Conservation (phyloP, 352 stramenopile species). For the Globisporangium lucens region DNA sequence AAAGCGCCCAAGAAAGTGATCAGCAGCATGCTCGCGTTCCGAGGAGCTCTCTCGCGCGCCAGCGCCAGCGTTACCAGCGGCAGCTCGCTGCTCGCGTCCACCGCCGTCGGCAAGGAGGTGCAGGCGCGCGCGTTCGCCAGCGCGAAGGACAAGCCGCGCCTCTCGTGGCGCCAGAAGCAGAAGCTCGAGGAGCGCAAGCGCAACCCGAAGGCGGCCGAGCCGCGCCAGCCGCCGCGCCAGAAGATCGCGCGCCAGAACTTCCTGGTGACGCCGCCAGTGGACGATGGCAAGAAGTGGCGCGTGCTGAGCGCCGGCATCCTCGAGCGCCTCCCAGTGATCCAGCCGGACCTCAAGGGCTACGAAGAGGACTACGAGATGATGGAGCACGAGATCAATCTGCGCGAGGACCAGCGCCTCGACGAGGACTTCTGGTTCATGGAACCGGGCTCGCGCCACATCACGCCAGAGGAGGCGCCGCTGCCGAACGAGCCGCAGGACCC, state of each 20-base stretch:
- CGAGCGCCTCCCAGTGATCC: slow-evolving; percentile 70
- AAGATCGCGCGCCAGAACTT: slow-evolving; percentile 59
- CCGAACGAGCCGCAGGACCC: slow-evolving; percentile 57
- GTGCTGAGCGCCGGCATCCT: slow-evolving; percentile 69
- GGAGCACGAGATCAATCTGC: slow-evolving; percentile 73
- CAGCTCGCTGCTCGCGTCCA: slow-evolving; percentile 6
- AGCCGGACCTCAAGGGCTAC: slow-evolving; percentile 73
- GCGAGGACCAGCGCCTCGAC: slow-evolving; percentile 72
- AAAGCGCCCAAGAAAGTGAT: slow-evolving; percentile 2
- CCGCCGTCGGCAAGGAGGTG: slow-evolving; percentile 18
- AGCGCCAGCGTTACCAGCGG: not conserved
- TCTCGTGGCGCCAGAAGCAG: slow-evolving; percentile 73
- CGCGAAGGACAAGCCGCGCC: slow-evolving; percentile 32
- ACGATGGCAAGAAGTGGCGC: slow-evolving; percentile 84
- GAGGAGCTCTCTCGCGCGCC: slow-evolving; percentile 28
- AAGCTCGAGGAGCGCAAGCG: slow-evolving; percentile 47
- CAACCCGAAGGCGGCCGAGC: slow-evolving; percentile 30
- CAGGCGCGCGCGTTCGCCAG: slow-evolving; percentile 47
- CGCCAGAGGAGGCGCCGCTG: slow-evolving; percentile 67
- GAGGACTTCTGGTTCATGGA: slow-evolving; percentile 88
- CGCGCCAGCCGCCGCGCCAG: slow-evolving; percentile 45
- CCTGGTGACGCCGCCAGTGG: slow-evolving; percentile 38
- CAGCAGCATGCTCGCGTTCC: slow-evolving; percentile 42
- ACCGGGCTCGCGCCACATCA: slow-evolving; percentile 63
- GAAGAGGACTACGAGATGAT: slow-evolving; percentile 72